Conservation (phyloP, 352 stramenopile species). For the Globisporangium mamillatum region DNA sequence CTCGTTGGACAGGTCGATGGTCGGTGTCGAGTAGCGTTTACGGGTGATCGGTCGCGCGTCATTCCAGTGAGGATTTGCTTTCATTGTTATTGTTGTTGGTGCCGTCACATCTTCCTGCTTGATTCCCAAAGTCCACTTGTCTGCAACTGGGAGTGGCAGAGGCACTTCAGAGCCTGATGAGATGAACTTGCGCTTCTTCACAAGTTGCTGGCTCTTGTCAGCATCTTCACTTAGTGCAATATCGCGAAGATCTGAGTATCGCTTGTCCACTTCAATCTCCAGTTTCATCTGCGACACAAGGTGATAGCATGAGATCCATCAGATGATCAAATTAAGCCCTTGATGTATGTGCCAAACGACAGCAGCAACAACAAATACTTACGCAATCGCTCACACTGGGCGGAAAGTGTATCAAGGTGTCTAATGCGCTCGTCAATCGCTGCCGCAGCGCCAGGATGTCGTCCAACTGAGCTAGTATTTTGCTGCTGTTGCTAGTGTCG, state of each 20-base stretch:
- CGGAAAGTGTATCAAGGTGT: neutral
- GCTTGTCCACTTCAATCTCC: neutral
- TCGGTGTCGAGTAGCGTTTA: conserved; percentile 15
- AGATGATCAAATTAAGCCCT: neutral
- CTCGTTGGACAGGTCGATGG: neutral
- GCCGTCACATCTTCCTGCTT: conserved; percentile 12
- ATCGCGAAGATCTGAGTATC: neutral
- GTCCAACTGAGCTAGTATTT: neutral
- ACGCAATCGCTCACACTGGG: neutral
- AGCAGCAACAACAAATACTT: neutral
- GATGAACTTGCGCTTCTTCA: neutral
- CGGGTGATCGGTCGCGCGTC: neutral
- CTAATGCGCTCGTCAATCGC: neutral
- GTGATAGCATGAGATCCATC: neutral
- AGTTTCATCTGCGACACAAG: neutral
- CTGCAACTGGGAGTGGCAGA: neutral
- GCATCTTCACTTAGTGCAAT: no score
- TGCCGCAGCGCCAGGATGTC: neutral
- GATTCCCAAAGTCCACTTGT: neutral
- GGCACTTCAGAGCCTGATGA: neutral
- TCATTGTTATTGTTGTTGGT: neutral
- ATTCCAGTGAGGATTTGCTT: neutral
- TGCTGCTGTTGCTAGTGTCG: neutral
- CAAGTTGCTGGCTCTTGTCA: neutral
- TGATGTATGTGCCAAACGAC: neutral